These are phyloP conservation scores for Microbotryum intermedium DNA, from an alignment of 1,284 basidiomycete species.

Conservation along the genomic window DNA sequence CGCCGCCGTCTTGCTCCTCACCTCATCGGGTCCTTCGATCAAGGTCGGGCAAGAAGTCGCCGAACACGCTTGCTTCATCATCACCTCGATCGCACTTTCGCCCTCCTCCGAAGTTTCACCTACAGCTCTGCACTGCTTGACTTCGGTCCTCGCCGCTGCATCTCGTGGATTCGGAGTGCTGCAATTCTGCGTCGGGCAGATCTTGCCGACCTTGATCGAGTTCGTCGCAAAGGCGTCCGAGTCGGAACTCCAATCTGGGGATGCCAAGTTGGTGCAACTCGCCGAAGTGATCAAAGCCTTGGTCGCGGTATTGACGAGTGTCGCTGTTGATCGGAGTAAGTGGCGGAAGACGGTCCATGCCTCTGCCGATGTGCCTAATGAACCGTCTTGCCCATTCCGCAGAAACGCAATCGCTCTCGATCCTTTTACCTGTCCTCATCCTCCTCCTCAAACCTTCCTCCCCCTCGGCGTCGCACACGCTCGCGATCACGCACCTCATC, in stretches of 20 bases:
- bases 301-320: slow-evolving; percentile 53
- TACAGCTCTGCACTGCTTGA: slow-evolving; percentile 81
- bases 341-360: too few relatives aligned
- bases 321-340: slow-evolving; percentile 59
- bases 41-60: slow-evolving; percentile 65
- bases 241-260: not conserved
- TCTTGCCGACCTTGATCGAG: slow-evolving; percentile 71
- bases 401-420: slow-evolving; percentile 62
- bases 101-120: slow-evolving; percentile 65
- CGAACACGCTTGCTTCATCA: slow-evolving; percentile 74
- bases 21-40: slow-evolving; percentile 60
- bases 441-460: slow-evolving; percentile 58
- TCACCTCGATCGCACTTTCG: slow-evolving; percentile 60
- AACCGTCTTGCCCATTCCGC: not conserved
- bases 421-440: slow-evolving; percentile 70
- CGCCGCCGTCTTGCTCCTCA: slow-evolving; percentile 74
- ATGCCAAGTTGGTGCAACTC: slow-evolving; percentile 35
- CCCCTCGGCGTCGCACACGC: slow-evolving; percentile 46
- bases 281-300: slow-evolving; percentile 77
- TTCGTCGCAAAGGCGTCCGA: slow-evolving; percentile 53
- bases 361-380: too few relatives aligned
- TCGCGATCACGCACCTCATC: slow-evolving; percentile 66
- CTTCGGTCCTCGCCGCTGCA: slow-evolving; percentile 63
- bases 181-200: slow-evolving; percentile 59
- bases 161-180: slow-evolving; percentile 55